Percentiles rank a stretch among this genome's conserved stretches.
phyloP scores from a whole-genome alignment of 192 early-diverging fungal species.

The Helicostylum pulchrum region DNA sequence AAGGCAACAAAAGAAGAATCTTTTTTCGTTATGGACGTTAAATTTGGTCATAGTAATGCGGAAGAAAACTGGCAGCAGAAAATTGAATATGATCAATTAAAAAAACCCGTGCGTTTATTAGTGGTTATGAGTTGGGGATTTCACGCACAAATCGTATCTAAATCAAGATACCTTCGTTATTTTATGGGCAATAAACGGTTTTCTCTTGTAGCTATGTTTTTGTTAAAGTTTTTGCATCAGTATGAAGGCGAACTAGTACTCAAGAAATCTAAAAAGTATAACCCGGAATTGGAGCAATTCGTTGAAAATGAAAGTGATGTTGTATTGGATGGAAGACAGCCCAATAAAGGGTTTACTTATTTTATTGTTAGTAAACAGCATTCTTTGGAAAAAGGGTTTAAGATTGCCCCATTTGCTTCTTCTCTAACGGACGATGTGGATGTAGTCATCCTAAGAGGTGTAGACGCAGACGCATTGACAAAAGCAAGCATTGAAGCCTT shows the following conservation, averaged over 20 bases:
- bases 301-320: background rate
- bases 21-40: constrained; percentile 35
- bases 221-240: constrained; percentile 38
- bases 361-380: constrained; percentile 45
- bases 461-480: constrained; percentile 31
- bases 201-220: constrained; percentile 39
- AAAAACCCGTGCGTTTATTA: constrained; percentile 11
- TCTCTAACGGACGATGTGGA: constrained; percentile 43
- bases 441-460: constrained; percentile 38
- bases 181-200: constrained; percentile 50
- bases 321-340: constrained; percentile 8
- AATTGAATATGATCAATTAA: constrained; percentile 11
- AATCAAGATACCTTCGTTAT: constrained; percentile 39
- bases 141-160: constrained; percentile 50
- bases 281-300: constrained; percentile 11
- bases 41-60: constrained; percentile 16
- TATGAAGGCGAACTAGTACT: constrained; percentile 38
- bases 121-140: constrained; percentile 53
- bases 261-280: constrained; percentile 26
- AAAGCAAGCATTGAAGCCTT: constrained; percentile 31
- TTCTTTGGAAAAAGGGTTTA: constrained; percentile 47
- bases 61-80: constrained; percentile 25
- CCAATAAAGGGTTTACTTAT: constrained; percentile 38
- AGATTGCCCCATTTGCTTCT: constrained; percentile 42
- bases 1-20: constrained; percentile 22